Evolutionary conservation across 31 red algal genomes (phyloP).

Genomic region (Porphyra umbilicalis): DNA sequence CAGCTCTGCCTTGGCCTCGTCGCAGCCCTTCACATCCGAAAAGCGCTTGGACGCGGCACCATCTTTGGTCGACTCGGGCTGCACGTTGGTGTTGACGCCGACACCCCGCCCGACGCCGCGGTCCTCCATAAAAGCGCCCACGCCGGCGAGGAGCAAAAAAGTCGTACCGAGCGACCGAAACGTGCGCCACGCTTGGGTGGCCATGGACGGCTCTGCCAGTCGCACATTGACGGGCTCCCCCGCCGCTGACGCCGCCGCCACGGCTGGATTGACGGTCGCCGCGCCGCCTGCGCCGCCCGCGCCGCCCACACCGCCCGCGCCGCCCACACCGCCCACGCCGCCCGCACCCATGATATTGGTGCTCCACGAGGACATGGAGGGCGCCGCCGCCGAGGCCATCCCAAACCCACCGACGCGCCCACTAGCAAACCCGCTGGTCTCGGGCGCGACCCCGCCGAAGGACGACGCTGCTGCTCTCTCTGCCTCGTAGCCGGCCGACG

Average conservation of each 20-base stretch:
- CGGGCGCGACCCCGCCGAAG: background rate
- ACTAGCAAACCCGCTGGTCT: background rate
- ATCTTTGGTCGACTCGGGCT: slow-evolving; percentile 9
- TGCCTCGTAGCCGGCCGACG: background rate
- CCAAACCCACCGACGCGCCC: background rate
- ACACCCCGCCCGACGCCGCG: slow-evolving; percentile 82
- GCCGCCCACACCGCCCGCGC: background rate
- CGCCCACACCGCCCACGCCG: background rate
- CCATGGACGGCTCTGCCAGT: slow-evolving; percentile 84
- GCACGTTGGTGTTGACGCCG: slow-evolving; percentile 86
- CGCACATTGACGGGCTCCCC: slow-evolving; percentile 77
- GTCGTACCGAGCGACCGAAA: slow-evolving; percentile 75
- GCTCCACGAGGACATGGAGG: background rate
- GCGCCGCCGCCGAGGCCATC: background rate
- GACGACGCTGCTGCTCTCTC: background rate
- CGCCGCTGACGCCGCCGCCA: slow-evolving; percentile 17
- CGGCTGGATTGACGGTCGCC: background rate
- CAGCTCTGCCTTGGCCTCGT: slow-evolving; percentile 97
- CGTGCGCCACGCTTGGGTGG: slow-evolving; percentile 79
- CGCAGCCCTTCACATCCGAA: slow-evolving; percentile 95
- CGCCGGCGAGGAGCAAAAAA: slow-evolving; percentile 84
- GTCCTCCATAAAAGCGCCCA: slow-evolving; percentile 94
- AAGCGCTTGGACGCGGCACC: slow-evolving; percentile 25
- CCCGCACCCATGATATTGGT: slow-evolving; percentile 6
- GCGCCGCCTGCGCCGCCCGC: slow-evolving; percentile 9